phyloP scores from a whole-genome alignment of 805 yeast genomes.

The Starmerella kuoi region DNA sequence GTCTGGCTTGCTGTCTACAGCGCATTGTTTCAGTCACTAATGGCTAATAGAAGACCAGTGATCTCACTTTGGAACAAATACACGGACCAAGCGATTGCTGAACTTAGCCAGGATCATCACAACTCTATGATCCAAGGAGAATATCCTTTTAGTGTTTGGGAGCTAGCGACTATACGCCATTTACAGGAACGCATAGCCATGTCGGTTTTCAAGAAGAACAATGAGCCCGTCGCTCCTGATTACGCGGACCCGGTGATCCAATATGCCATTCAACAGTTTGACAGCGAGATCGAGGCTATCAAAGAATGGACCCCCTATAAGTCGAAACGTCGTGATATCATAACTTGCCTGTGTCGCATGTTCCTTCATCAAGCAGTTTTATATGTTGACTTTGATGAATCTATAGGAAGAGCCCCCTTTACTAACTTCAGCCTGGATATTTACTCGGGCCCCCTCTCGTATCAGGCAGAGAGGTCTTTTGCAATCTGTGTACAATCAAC shows the following conservation, averaged over 20 bases:
- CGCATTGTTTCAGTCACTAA: conserved; percentile 26
- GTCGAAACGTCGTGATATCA: conserved; percentile 22
- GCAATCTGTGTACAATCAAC: conserved; percentile 22
- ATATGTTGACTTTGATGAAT: conserved; percentile 20
- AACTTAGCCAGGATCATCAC: not conserved
- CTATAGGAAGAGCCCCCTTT: conserved; percentile 29
- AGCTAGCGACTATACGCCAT: conserved; percentile 46
- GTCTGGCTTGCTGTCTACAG: conserved; percentile 31
- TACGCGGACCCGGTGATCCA: conserved; percentile 29
- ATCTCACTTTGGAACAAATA: conserved; percentile 38
- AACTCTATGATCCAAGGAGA: conserved; percentile 1
- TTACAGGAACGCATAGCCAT: conserved; percentile 40
- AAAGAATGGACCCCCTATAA: conserved; percentile 26
- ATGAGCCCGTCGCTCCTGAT: conserved; percentile 32
- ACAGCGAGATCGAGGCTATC: not conserved
- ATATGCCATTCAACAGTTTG: conserved; percentile 32
- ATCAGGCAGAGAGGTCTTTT: conserved; percentile 24
- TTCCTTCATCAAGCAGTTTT: conserved; percentile 31
- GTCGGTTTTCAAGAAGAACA: conserved; percentile 29
- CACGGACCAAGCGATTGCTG: conserved; percentile 46
- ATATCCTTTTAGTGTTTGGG: conserved; percentile 18
- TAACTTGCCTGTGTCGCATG: conserved; percentile 41
- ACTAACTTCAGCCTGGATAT: conserved; percentile 27
- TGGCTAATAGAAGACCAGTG: conserved; percentile 52
- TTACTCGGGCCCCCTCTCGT: conserved; percentile 17